Percentiles rank a stretch among this genome's conserved stretches.
phyloP scores from a whole-genome alignment of 2,329 filamentous ascomycete genomes.

The Bipolaris gigantea region DNA sequence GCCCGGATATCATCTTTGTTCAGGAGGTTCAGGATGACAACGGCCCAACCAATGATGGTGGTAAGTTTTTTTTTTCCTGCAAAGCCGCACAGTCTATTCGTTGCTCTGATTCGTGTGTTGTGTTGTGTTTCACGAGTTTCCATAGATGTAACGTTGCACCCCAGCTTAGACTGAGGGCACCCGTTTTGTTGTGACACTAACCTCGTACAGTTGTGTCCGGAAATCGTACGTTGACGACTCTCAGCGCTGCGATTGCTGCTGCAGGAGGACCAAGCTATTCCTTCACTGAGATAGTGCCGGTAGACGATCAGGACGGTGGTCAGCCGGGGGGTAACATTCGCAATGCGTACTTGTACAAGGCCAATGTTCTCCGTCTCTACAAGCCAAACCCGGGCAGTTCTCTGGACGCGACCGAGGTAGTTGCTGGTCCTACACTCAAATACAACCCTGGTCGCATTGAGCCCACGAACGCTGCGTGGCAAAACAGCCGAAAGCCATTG shows the following conservation, averaged over 20 bases:
- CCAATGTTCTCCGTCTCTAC: conserved; percentile 60
- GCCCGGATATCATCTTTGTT: conserved; percentile 67
- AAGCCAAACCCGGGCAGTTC: conserved; percentile 60
- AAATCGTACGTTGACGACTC: conserved; percentile 61
- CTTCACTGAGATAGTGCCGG: conserved; percentile 62
- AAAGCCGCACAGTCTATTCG: neutral
- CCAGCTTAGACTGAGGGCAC: neutral
- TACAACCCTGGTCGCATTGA: conserved; percentile 72
- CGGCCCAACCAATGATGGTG: conserved; percentile 63
- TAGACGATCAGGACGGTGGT: conserved; percentile 65
- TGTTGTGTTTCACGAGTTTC: neutral
- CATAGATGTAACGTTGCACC: neutral
- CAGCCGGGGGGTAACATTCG: conserved; percentile 73
- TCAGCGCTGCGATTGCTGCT: conserved; percentile 56
- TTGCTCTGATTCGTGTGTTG: neutral
- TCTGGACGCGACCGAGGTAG: conserved; percentile 60
- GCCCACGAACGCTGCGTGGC: conserved; percentile 62
- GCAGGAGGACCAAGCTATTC: conserved; percentile 58
- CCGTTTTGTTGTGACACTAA: conserved; percentile 5
- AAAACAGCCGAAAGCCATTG: conserved; percentile 66
- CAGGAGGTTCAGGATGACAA: conserved; percentile 72
- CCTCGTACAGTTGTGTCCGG: conserved; percentile 49
- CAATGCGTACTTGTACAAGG: conserved; percentile 68
- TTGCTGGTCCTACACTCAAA: conserved; percentile 61
- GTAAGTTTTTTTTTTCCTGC: conserved; percentile 29